Percentiles rank a stretch among this genome's conserved stretches.
phyloP scores from a whole-genome alignment of 139 green algal genomes.

The Micractinium conductrix region DNA sequence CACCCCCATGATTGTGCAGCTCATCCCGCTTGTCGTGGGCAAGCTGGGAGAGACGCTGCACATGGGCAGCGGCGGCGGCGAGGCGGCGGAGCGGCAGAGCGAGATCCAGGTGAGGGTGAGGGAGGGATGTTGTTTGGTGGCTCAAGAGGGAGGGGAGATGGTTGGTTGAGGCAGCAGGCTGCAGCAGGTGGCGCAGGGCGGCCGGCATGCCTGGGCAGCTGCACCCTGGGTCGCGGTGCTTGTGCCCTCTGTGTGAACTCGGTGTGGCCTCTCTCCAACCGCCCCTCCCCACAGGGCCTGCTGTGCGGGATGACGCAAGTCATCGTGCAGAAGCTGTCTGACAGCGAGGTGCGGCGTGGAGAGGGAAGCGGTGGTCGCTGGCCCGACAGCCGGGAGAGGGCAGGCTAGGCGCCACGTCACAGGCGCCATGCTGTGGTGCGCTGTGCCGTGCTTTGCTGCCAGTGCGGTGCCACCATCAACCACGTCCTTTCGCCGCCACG shows the following conservation, averaged over 20 bases:
- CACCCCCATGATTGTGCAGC: constrained; percentile 75
- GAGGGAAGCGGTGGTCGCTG: no score
- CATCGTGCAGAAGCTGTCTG: constrained; percentile 88
- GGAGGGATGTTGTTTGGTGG: neutral
- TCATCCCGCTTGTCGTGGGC: constrained; percentile 81
- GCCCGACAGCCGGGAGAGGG: no score
- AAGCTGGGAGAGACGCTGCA: constrained; percentile 68
- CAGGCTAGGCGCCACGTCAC: no score
- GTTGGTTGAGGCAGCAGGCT: neutral
- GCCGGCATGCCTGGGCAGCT: no score
- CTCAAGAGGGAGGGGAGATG: neutral
- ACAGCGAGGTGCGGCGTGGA: no score
- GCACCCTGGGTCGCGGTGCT: no score
- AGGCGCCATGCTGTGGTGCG: no score
- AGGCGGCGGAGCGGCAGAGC: constrained; percentile 62
- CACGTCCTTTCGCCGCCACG: no score
- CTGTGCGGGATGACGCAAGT: constrained; percentile 94
- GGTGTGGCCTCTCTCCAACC: neutral
- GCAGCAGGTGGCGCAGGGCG: no score
- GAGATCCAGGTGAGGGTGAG: constrained; percentile 63
- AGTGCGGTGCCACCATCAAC: no score
- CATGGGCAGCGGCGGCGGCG: constrained; percentile 7
- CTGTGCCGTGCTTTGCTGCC: no score
- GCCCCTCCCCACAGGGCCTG: constrained; percentile 74
- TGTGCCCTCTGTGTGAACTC: neutral